Evolutionary conservation across 2,329 filamentous ascomycete genomes (phyloP), one percentile per base, ranked within the genome.

Genomic region (Botryosphaeria dothidea): DNA sequence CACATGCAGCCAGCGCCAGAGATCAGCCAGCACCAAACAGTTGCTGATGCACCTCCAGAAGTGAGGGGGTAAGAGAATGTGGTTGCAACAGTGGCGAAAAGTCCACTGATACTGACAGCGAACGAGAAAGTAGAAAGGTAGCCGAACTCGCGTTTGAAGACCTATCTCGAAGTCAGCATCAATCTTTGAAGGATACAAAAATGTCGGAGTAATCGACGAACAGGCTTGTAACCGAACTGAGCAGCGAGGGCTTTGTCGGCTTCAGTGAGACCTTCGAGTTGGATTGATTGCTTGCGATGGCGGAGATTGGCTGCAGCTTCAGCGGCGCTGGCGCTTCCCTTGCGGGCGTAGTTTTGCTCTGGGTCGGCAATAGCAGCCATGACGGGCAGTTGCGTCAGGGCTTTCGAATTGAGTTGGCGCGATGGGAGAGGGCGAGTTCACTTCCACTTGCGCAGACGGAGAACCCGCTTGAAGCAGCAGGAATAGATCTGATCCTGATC

Each of bases 121-220:
- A 87, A 88, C 62, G 84, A 87, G 74, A 88, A 86, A 67, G 84
- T 85, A 67, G 85, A 86, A 15, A 84, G 76, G 64, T 85, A 85
- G 64, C 81, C 81, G 68, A 88, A 88, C 69, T 87, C 84, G 68
- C 85, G 82, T 73, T 85, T 85, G 76, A 86, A 86, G 62, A 86
- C 85, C 73, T 83, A 70, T 9, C 4, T 17, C 11, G 7, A 13
- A 9, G 27, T 62, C 38, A 62, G 60, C 21, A 21, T 31, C 45
- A 29, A 17, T 7, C 34, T 11, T 11, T 45, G 34, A 9, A n/a
- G n/a, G 13, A 38, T 27, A 41, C 13, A 19, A 19, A n/a, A n/a
- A 34, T 19, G 57, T 31, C 19, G n/a, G 27, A 48, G 19, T n/a
- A n/a, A 3, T 5, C 4, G 5, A 13, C 60, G 38, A n/a, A 62